Percentiles rank a stretch among this genome's conserved stretches.
Conservation (phyloP, 1,284 basidiomycete genomes). For the Psilocybe mexicana region DNA sequence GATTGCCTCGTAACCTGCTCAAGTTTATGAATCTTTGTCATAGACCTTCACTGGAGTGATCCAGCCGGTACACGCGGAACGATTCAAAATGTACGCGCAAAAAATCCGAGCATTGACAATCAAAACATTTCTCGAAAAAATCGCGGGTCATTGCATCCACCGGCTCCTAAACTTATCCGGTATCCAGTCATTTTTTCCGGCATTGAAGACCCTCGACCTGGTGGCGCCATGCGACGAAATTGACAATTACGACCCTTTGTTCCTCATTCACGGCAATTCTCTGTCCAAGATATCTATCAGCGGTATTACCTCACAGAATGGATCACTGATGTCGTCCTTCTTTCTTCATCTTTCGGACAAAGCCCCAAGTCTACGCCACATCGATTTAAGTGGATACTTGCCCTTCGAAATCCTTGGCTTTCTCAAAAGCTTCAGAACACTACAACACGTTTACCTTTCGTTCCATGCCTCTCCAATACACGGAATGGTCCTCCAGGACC, state of each 20-base stretch:
- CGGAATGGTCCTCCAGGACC: not conserved
- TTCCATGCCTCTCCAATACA: not conserved
- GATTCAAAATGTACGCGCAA: constrained; percentile 6
- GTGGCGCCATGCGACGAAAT: not conserved
- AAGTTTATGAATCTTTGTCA: not conserved
- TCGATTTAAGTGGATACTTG: constrained; percentile 10
- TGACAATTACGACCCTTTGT: constrained; percentile 8
- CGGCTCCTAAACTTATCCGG: not conserved
- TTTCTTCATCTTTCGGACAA: constrained; percentile 4
- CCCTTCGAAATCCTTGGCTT: constrained; percentile 1
- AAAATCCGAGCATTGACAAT: constrained; percentile 10
- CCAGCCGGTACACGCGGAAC: not conserved
- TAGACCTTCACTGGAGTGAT: constrained; percentile 11
- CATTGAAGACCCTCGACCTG: constrained; percentile 7
- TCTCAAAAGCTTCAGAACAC: constrained; percentile 3
- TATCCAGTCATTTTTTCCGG: constrained; percentile 9
- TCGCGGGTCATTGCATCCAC: constrained; percentile 8
- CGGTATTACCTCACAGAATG: constrained; percentile 1
- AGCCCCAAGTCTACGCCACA: not conserved
- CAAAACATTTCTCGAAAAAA: not conserved
- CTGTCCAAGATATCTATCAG: constrained; percentile 6
- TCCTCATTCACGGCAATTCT: constrained; percentile 6
- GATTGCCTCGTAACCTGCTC: not conserved
- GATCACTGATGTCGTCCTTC: constrained; percentile 9
- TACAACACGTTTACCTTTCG: constrained; percentile 9